Base-by-base conservation (phyloP, 306 rosid genomes). In the Carpinus fangiana region DNA sequence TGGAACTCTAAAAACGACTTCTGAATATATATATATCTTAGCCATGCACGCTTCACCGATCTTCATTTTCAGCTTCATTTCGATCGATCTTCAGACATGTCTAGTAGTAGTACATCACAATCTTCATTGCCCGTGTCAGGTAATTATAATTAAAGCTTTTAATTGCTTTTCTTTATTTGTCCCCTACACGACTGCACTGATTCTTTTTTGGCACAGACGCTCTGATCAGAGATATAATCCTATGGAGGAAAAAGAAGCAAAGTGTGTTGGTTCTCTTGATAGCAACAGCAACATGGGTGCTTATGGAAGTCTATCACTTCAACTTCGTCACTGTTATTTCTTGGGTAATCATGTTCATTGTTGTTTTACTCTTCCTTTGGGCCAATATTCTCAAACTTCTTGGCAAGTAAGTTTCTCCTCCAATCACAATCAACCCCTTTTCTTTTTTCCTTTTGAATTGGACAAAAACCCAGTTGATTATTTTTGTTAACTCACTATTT, bases 241-340 rank as follows among this genome's bases (percentile, higher is more conserved):
- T 87, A 12, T 91, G 94, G 98, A 89, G 72, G 82, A 88, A 87
- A 75, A 88, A 79, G 79, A 85, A 73, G 76, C 73, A 70, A 23
- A 84, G 83, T 59, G 14, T 79, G 1, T 41, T 65, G 12, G 34
- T 88, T 78, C 76, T 91, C 3, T 52, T 75, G 17, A 73, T 46
- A 2, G 82, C 91, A 74, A 89, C 94, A n/a, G 80, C 81, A 77
- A 68, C 74, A 20, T 93, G 94, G 96, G 80, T 84, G 17, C 74
- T 86, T 70, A 81, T 90, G 74, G 57, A 89, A 84, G 85, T 85
- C 20, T 89, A 80, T 70, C 80, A 70, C 16, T 90, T 87, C 89
- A 86, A 84, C 74, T 85, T 86, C 78, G 62, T 88, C 72, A 85
- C 91, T 16, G 51, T 93, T 18, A 17, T 88, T 68, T 89, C 94